phyloP scores from a whole-genome alignment of 2,329 filamentous ascomycete species.

The Colletotrichum plurivorum region DNA sequence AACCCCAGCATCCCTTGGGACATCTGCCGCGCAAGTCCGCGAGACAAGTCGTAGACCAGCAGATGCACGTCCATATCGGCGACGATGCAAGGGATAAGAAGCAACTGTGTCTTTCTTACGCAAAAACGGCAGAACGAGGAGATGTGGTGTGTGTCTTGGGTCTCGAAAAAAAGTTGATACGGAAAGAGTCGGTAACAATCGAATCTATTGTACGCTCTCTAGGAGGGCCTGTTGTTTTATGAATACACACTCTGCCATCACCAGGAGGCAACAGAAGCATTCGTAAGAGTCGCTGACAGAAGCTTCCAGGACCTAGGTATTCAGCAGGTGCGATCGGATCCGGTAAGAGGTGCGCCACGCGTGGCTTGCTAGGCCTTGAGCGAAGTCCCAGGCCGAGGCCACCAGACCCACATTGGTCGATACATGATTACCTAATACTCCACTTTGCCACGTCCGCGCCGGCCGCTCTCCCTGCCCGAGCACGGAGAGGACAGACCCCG shows the following conservation, averaged over 20 bases:
- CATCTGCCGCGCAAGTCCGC: slow-evolving; percentile 69
- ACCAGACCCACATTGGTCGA: neutral
- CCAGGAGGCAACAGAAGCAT: slow-evolving; percentile 32
- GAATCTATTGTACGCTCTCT: neutral
- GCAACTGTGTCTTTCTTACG: slow-evolving; percentile 13
- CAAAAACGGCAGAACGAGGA: neutral
- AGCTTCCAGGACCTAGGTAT: slow-evolving; percentile 33
- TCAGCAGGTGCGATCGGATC: slow-evolving; percentile 18
- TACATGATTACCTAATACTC: slow-evolving; percentile 13
- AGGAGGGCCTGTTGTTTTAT: neutral
- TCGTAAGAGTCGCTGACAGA: slow-evolving; percentile 35
- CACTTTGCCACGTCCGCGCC: neutral
- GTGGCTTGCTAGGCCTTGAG: slow-evolving; percentile 1
- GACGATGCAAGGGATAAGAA: slow-evolving; percentile 2
- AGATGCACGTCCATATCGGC: slow-evolving; percentile 79
- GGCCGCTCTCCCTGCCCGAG: neutral
- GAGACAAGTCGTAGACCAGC: slow-evolving; percentile 84
- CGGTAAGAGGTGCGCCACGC: slow-evolving; percentile 24
- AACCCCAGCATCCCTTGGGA: slow-evolving; percentile 68
- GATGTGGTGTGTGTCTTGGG: too few species aligned
- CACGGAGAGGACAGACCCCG: slow-evolving; percentile 12
- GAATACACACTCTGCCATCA: neutral
- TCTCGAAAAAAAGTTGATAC: neutral
- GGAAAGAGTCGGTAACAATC: neutral
- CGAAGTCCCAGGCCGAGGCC: neutral